These are phyloP conservation scores for Salvia rosmarinus DNA, from an alignment of 257 asterid genomes.

Conservation along the genomic window DNA sequence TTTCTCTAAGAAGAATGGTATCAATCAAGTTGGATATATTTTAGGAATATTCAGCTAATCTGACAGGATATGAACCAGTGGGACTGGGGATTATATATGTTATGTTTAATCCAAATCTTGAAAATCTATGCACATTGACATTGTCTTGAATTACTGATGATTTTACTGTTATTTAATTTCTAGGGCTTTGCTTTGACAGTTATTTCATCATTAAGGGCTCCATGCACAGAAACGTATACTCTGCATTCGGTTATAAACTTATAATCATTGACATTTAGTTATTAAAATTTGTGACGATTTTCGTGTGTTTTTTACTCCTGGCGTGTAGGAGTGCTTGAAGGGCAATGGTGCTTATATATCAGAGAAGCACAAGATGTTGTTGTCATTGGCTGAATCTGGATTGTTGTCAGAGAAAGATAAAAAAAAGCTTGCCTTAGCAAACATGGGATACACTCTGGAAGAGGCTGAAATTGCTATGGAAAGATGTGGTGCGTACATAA, in stretches of 20 bases:
- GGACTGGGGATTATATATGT: not conserved
- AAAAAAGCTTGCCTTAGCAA: constrained; percentile 40
- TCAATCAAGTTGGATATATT: too few relatives aligned
- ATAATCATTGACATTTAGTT: not conserved
- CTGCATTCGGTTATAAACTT: not conserved
- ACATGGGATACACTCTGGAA: constrained; percentile 67
- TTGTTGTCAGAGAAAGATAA: constrained; percentile 49
- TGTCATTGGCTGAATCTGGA: constrained; percentile 41
- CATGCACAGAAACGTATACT: not conserved
- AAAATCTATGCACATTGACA: not conserved
- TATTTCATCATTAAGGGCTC: not conserved
- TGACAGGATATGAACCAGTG: too few relatives aligned
- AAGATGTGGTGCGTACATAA: constrained; percentile 56
- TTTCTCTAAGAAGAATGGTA: too few relatives aligned
- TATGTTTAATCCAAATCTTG: constrained; percentile 15
- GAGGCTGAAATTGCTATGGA: constrained; percentile 63
- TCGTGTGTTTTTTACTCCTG: constrained; percentile 20
- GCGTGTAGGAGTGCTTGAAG: constrained; percentile 35
- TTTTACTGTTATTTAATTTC: not conserved
- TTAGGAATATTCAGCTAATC: too few relatives aligned
- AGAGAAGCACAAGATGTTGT: constrained; percentile 49
- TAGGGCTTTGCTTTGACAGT: constrained; percentile 11
- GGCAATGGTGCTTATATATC: constrained; percentile 33
- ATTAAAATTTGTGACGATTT: not conserved
- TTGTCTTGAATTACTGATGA: not conserved